phyloP scores from a whole-genome alignment of 495 filamentous ascomycete species.

The Aspergillus affinis region DNA sequence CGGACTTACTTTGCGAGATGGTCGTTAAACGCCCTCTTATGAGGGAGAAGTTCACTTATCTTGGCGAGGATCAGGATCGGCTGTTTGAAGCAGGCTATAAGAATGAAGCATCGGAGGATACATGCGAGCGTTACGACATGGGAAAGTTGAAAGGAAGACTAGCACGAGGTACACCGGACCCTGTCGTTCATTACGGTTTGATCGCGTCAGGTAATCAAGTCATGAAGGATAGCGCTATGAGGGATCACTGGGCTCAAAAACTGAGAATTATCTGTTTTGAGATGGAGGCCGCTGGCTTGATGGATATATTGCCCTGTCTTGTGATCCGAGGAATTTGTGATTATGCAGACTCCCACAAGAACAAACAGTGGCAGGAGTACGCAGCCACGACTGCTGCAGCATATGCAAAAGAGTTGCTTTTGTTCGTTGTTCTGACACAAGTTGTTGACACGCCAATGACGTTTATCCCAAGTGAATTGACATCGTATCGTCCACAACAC shows the following conservation, averaged over 20 bases:
- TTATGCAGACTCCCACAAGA: constrained; percentile 7
- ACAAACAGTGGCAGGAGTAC: constrained; percentile 15
- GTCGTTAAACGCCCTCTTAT: no score
- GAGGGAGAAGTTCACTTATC: no score
- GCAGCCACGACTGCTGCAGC: constrained; percentile 31
- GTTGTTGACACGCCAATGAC: no score
- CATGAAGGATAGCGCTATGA: constrained; percentile 12
- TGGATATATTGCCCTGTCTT: constrained; percentile 2
- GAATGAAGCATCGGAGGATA: no score
- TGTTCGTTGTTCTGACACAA: background rate
- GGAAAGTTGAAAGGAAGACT: no score
- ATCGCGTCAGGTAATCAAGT: constrained; percentile 22
- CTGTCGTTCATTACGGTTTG: constrained; percentile 25
- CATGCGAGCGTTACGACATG: no score
- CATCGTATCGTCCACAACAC: no score
- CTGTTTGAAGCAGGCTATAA: no score
- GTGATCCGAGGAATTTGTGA: constrained; percentile 12
- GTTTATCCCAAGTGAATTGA: no score
- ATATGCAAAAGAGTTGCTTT: constrained; percentile 29
- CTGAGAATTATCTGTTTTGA: constrained; percentile 28
- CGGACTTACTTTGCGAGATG: no score
- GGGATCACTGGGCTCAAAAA: constrained; percentile 10
- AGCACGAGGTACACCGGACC: no score
- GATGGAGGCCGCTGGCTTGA: constrained; percentile 6
- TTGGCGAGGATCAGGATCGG: no score